A percentile compares a stretch with the other conserved stretches of the same genome.
phyloP scores from a whole-genome alignment of 495 filamentous ascomycete species.

The Tuber magnatum region DNA sequence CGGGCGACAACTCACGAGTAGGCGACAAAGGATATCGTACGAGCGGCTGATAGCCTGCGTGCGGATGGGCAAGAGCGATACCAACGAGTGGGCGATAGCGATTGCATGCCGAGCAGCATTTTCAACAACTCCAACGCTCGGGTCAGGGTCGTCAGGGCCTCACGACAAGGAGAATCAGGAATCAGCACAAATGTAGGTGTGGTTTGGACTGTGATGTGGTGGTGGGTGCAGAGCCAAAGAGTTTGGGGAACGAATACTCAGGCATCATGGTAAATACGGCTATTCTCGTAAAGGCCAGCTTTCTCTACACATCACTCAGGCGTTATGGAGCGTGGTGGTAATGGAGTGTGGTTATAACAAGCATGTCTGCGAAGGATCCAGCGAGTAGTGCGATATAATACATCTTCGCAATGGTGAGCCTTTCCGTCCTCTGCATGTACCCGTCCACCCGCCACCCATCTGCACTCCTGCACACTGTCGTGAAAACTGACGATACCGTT shows the following conservation, averaged over 20 bases:
- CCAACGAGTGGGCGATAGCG: too few relatives aligned
- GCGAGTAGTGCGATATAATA: slow-evolving; percentile 29
- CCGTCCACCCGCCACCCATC: background rate
- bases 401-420: slow-evolving; percentile 39
- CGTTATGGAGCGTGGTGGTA: slow-evolving; percentile 32
- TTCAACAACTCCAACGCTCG: background rate
- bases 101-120: too few relatives aligned
- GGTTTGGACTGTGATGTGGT: background rate
- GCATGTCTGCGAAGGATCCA: slow-evolving; percentile 27
- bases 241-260: background rate
- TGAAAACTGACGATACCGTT: slow-evolving; percentile 5
- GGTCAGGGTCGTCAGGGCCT: background rate
- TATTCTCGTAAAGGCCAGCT: slow-evolving; percentile 25
- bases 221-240: background rate
- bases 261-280: slow-evolving; percentile 33
- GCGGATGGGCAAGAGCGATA: too few relatives aligned
- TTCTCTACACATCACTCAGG: slow-evolving; percentile 34
- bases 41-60: too few relatives aligned
- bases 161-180: background rate
- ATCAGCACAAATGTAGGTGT: background rate
- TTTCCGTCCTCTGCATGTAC: background rate
- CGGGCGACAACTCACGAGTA: too few relatives aligned
- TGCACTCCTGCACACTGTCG: background rate
- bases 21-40: too few relatives aligned
- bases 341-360: slow-evolving; percentile 33